Base-by-base conservation (phyloP, 2,329 filamentous ascomycete species). In the Chrysoporthe cubensis region DNA sequence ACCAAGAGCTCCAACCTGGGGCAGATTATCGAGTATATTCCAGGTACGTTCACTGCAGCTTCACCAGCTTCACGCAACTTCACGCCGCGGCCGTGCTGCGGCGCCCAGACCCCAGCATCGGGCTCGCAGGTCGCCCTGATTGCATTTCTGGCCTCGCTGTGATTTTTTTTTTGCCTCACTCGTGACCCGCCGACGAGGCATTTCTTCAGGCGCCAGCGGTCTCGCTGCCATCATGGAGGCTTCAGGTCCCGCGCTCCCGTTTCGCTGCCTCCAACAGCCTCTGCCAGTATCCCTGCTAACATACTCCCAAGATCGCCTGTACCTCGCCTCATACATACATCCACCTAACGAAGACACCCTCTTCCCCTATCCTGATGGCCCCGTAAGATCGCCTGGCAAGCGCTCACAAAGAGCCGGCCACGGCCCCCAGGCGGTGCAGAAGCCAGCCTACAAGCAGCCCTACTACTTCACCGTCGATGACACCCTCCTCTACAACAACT, bases 391-490 rank as follows among this genome's bases (percentile, higher is more conserved):
- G 67, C 91, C 91, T n/a, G 89, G 84, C 80, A 97, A 94, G 84
- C 88, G 88, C 73, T 91, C 90, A 32, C 87, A 90, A 70, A 85
- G 90, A 78, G 85, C 87, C 37, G 87, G 87, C 68, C 84, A 88
- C 43, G 87, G 85, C 32, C 84, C 87, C 21, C 84, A 82, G 63
- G 78, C 84, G 11, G 79, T 78, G 0, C 66, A 73, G 16, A 57
- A 71, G 37, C 76, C 79, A 68, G 79, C 84, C n/a, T 80, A 84
- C 64, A 88, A 86, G 72, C 82, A 90, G 66, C 96, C 96, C 0
- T 94, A 92, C 77, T 99, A 98, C 82, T 99, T 99, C 80, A 95
- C 93, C 62, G 90, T 98, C 73, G 96, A 99, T 77, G 93, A 97
- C 77, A 91, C 85, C 52, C 89, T 99, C 57, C 86, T 97, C 59